Percentiles rank a stretch among this genome's conserved stretches.
phyloP scores from a whole-genome alignment of 257 asterid genomes.

The Solanum bulbocastanum region DNA sequence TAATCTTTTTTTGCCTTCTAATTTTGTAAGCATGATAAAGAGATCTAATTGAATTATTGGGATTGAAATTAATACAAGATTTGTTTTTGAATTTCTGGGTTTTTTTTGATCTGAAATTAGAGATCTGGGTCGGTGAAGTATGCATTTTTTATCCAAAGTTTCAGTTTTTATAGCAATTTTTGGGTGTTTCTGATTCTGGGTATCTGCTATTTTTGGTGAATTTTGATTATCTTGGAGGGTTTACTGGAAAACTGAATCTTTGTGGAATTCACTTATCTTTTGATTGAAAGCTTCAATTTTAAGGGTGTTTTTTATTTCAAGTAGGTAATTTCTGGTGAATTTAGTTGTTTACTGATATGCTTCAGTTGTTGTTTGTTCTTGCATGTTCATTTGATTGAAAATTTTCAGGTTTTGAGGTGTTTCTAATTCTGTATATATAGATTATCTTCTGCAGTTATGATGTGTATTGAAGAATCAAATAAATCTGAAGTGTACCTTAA shows the following conservation, averaged over 20 bases:
- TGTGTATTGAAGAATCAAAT: not conserved
- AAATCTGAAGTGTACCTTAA: not conserved
- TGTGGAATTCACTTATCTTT: not conserved
- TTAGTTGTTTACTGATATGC: not conserved
- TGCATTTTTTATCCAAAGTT: slow-evolving; percentile 25
- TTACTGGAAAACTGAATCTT: not conserved
- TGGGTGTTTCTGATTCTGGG: not conserved
- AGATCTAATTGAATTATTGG: slow-evolving; percentile 40
- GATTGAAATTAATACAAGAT: slow-evolving; percentile 27
- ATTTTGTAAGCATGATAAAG: slow-evolving; percentile 10
- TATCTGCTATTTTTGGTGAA: not conserved
- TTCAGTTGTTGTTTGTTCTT: not conserved
- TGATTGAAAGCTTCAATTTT: not conserved
- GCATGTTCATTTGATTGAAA: slow-evolving; percentile 22
- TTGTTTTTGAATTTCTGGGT: slow-evolving; percentile 23
- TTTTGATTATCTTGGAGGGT: not conserved
- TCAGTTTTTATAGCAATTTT: not conserved
- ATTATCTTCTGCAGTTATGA: slow-evolving; percentile 3
- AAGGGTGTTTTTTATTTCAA: not conserved
- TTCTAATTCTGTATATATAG: not conserved
- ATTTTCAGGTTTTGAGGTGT: slow-evolving; percentile 2
- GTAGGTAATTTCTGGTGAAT: not conserved
- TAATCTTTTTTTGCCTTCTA: slow-evolving; percentile 6
- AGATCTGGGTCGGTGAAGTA: slow-evolving; percentile 38
- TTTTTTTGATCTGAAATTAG: slow-evolving; percentile 49